Evolutionary conservation across 2,329 filamentous ascomycete genomes (phyloP).

Genomic region (Xylaria sp.): DNA sequence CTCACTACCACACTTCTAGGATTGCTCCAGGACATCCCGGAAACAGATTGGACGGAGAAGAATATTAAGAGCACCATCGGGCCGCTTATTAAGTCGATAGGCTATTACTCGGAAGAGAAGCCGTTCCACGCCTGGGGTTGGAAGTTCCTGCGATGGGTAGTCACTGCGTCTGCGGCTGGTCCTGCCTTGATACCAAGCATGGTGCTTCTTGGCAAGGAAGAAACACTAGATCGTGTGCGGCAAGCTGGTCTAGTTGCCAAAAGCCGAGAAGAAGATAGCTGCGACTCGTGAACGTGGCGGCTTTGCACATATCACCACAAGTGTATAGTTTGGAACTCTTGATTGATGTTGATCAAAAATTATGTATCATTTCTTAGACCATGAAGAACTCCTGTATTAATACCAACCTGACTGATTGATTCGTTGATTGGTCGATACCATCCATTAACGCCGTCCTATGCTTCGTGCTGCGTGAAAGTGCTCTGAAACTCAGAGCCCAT

Average conservation of each 20-base stretch:
- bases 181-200: constrained; percentile 43
- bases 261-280: too few relatives aligned
- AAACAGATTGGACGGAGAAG: constrained; percentile 38
- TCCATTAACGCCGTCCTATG: constrained; percentile 48
- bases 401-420: constrained; percentile 28
- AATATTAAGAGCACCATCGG: constrained; percentile 33
- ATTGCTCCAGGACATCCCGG: constrained; percentile 34
- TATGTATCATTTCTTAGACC: constrained; percentile 37
- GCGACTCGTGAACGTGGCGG: background rate
- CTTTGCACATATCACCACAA: background rate
- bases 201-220: constrained; percentile 44
- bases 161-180: constrained; percentile 42
- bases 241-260: constrained; percentile 38
- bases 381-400: constrained; percentile 39
- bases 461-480: constrained; percentile 43
- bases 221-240: constrained; percentile 42
- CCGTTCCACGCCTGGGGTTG: constrained; percentile 42
- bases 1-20: constrained; percentile 36
- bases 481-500: constrained; percentile 14
- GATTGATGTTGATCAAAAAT: constrained; percentile 23
- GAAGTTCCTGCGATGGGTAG: constrained; percentile 46
- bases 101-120: constrained; percentile 16
- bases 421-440: constrained; percentile 20
- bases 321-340: background rate
- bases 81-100: constrained; percentile 42